Evolutionary conservation across 179 eudicot species (phyloP), one percentile per base, ranked within the genome.

Genomic region (Gypsophila paniculata): DNA sequence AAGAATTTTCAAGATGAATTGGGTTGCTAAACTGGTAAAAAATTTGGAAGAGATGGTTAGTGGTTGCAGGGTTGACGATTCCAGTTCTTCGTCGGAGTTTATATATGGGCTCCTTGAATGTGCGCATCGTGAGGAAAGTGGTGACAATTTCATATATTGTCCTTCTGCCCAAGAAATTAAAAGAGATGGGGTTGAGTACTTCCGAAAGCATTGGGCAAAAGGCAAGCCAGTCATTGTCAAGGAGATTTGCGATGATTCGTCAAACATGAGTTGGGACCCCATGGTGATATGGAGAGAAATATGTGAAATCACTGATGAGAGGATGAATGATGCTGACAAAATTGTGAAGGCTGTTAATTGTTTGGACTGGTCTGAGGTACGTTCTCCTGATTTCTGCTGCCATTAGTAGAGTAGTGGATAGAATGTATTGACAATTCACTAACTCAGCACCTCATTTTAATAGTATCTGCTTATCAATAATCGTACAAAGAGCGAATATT

Each of bases 1-100:
- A 72, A 83, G 97, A 62, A 94, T 90, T 71, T 94, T 94, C 69
- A 94, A 94, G 84, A 91, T 94, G 91, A 90, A 94, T 55, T 94
- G 99, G 99, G 96, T 91, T 81, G 93, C 97, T 53, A 92, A 90
- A 81, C 79, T 94, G 68, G 96, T 88, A 55, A 91, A 94, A 84
- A 92, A 86, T 83, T 80, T 89, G 15, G 97, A 91, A 78, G 99
- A 94, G 83, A 91, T 94, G 97, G 91, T 90, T 70, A 82, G 77
- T 79, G 97, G 95, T 75, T 94, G 99, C 77, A 90, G 79, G 77
- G 79, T 86, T 71, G 62, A 74, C 75, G 79, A 77, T 72, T 69
- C 71, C 34, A 71, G 68, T 58, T 61, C 54, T 52, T 65, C 62
- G 55, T 61, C 77, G 29, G 79, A 79, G 8, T 26, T 63, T 19